These are phyloP conservation scores for Fusarium temperatum DNA, from an alignment of 2,329 filamentous ascomycete genomes.

Conservation along the genomic window DNA sequence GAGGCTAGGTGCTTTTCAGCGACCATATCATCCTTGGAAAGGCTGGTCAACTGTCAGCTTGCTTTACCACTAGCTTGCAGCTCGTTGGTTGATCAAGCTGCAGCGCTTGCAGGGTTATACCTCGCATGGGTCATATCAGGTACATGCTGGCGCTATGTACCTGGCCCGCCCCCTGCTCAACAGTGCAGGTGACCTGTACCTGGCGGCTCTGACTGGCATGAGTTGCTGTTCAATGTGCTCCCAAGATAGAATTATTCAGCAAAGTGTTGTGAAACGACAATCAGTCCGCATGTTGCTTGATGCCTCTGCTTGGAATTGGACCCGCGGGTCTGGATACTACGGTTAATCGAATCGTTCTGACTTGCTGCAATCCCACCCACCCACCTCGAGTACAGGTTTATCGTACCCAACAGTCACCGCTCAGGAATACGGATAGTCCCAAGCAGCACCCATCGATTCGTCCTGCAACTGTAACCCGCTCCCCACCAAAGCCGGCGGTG, in stretches of 20 bases:
- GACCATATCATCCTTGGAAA: slow-evolving; percentile 1
- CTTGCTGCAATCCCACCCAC: slow-evolving; percentile 19
- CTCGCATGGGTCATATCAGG: slow-evolving; percentile 41
- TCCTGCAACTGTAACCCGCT: slow-evolving; percentile 16
- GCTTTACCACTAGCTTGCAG: slow-evolving; percentile 20
- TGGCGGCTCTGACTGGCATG: slow-evolving; percentile 44
- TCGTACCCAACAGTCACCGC: slow-evolving; percentile 23
- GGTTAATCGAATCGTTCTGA: not conserved
- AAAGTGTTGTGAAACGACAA: slow-evolving; percentile 19
- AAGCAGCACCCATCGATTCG: slow-evolving; percentile 18
- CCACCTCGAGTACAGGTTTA: slow-evolving; percentile 8
- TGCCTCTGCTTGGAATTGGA: slow-evolving; percentile 11
- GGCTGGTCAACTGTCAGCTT: slow-evolving; percentile 25
- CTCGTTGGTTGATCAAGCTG: slow-evolving; percentile 32
- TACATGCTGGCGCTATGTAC: slow-evolving; percentile 45
- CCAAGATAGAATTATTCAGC: slow-evolving; percentile 30
- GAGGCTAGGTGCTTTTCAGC: not conserved
- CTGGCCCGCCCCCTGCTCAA: slow-evolving; percentile 47
- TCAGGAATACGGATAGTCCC: slow-evolving; percentile 26
- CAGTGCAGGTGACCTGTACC: slow-evolving; percentile 51
- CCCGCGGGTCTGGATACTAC: slow-evolving; percentile 26
- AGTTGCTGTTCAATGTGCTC: slow-evolving; percentile 15
- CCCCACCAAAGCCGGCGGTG: slow-evolving; percentile 24
- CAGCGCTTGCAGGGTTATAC: slow-evolving; percentile 36
- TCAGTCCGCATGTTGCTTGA: slow-evolving; percentile 8